These are phyloP conservation scores for Poronia punctata DNA, from an alignment of 495 filamentous ascomycete genomes.

Conservation along the genomic window DNA sequence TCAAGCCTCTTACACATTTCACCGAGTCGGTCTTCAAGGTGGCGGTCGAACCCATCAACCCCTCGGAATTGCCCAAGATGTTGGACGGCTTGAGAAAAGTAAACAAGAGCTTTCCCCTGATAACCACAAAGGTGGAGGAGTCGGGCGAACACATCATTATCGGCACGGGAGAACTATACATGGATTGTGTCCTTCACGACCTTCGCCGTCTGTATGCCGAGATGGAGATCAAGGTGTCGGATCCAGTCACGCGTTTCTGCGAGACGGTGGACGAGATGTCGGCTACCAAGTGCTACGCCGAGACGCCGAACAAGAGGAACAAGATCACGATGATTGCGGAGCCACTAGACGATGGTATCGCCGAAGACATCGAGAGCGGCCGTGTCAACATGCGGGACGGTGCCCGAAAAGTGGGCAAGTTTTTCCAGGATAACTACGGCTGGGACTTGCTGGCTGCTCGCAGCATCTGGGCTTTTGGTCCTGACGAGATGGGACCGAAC, in stretches of 20 bases:
- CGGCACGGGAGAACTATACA: slow-evolving; percentile 94
- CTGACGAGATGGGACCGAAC: slow-evolving; percentile 91
- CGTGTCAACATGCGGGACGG: slow-evolving; percentile 89
- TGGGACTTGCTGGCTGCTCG: slow-evolving; percentile 92
- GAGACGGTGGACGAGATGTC: slow-evolving; percentile 98
- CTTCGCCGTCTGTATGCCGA: slow-evolving; percentile 90
- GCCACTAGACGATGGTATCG: slow-evolving; percentile 87
- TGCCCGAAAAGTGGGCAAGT: slow-evolving; percentile 85
- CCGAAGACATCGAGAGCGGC: slow-evolving; percentile 89
- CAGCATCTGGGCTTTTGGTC: slow-evolving; percentile 98
- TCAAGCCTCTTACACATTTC: slow-evolving; percentile 87
- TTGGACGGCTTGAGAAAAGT: slow-evolving; percentile 91
- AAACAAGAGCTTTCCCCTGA: slow-evolving; percentile 93
- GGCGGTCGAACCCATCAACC: slow-evolving; percentile 95
- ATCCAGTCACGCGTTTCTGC: slow-evolving; percentile 94
- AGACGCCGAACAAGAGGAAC: slow-evolving; percentile 98
- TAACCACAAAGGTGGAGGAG: slow-evolving; percentile 95
- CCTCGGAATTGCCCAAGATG: slow-evolving; percentile 98
- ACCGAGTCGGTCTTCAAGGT: slow-evolving; percentile 98
- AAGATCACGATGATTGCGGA: slow-evolving; percentile 98
- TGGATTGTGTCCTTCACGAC: slow-evolving; percentile 98
- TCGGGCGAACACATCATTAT: slow-evolving; percentile 96
- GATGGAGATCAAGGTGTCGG: slow-evolving; percentile 98
- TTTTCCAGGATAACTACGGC: slow-evolving; percentile 95
- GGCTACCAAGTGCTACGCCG: slow-evolving; percentile 94